Conservation (phyloP, 2,329 filamentous ascomycete genomes). For the Chrysoporthe deuterocubensis region DNA sequence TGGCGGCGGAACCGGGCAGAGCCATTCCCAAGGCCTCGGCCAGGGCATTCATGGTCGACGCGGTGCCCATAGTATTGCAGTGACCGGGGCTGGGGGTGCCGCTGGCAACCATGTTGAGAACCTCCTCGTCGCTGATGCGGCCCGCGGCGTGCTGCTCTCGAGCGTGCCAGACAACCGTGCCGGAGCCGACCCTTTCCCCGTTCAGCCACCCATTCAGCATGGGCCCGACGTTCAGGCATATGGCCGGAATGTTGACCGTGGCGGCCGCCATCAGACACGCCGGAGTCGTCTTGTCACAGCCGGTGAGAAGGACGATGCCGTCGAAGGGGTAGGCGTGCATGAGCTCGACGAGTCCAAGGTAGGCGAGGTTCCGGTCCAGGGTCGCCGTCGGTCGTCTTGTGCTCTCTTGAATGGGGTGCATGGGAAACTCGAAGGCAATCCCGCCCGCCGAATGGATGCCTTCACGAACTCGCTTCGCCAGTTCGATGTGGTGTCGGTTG, state of each 20-base stretch:
- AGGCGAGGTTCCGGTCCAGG: constrained; percentile 53
- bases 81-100: constrained; percentile 51
- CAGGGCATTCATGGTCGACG: constrained; percentile 56
- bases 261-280: constrained; percentile 56
- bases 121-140: constrained; percentile 47
- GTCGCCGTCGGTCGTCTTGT: constrained; percentile 51
- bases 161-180: constrained; percentile 53
- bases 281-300: constrained; percentile 58
- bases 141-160: constrained; percentile 52
- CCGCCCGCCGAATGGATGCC: constrained; percentile 53
- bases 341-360: constrained; percentile 52
- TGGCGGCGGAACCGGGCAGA: constrained; percentile 53
- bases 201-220: constrained; percentile 55
- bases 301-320: constrained; percentile 54
- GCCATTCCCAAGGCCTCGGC: constrained; percentile 58
- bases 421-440: constrained; percentile 56
- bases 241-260: constrained; percentile 55
- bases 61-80: constrained; percentile 59
- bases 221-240: constrained; percentile 56
- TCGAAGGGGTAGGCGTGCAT: constrained; percentile 53
- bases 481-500: constrained; percentile 53
- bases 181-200: constrained; percentile 47
- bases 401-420: constrained; percentile 56
- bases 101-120: constrained; percentile 48
- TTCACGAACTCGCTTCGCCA: constrained; percentile 54